Evolutionary conservation across 2,329 filamentous ascomycete genomes (phyloP).

Genomic region (Plenodomus lindquistii): DNA sequence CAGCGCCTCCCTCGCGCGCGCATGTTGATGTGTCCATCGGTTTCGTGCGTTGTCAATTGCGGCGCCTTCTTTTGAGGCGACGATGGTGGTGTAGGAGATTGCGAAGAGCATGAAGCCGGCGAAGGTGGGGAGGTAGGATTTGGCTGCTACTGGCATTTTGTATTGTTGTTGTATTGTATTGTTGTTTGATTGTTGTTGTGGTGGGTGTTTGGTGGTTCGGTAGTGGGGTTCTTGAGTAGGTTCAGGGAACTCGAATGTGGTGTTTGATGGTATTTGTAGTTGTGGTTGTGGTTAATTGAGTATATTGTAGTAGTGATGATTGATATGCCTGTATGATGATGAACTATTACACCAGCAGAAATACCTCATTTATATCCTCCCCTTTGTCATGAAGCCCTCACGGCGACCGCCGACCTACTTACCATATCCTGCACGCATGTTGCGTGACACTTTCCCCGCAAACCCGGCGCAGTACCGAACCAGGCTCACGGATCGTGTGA

Average conservation of each 20-base stretch:
- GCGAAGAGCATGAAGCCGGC: constrained; percentile 35
- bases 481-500: constrained; percentile 11
- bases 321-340: constrained; percentile 5
- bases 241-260: background rate
- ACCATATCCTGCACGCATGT: constrained; percentile 3
- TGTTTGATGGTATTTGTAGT: constrained; percentile 1
- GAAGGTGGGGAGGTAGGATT: constrained; percentile 40
- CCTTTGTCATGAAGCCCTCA: background rate
- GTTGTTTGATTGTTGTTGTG: constrained; percentile 1
- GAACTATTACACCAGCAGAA: background rate
- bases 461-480: background rate
- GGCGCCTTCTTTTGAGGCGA: constrained; percentile 38
- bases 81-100: constrained; percentile 39
- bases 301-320: background rate
- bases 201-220: background rate
- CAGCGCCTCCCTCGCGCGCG: no score
- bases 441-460: constrained; percentile 6
- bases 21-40: constrained; percentile 40
- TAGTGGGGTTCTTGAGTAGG: background rate
- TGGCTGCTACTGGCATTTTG: constrained; percentile 37
- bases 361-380: background rate
- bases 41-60: constrained; percentile 37
- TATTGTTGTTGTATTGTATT: constrained; percentile 1
- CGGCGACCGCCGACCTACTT: constrained; percentile 2
- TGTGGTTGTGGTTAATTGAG: background rate